Evolutionary conservation across 768 basidiomycete genomes (phyloP), one percentile per base, ranked within the genome.

Genomic region (Phallus indusiatus): DNA sequence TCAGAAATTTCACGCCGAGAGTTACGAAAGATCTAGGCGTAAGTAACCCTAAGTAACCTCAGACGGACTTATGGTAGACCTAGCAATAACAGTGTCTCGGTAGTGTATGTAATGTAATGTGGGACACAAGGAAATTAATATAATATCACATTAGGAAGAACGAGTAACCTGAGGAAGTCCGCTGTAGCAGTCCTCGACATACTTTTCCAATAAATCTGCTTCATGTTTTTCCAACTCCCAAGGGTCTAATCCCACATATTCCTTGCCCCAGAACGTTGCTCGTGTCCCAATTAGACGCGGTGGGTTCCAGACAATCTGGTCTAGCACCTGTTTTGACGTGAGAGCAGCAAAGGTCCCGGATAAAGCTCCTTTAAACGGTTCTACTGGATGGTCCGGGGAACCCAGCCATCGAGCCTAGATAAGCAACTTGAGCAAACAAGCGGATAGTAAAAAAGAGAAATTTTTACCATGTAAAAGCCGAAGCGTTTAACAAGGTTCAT

Each of bases 301-400:
- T 1, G 65, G 63, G 12, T 58, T 47, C 20, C 47, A 53, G 18
- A 57, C 14, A 34, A 16, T 59, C 34, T 61, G 33, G 21, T 60
- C 64, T 55, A 68, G 62, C 42, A 50, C 49, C 50, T 59, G 60
- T 35, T 56, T 56, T 2, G 83, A 80, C 16, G 78, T 78, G n/a
- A 93, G 78, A 0, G 79, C 72, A n/a, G 86, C 67, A 67, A 91
- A 81, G 5, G 85, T 81, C 1, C 81, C 76, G 7, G 86, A 77
- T 60, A 87, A 72, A 4, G 90, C 85, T 10, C 83, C 84, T 66
- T 84, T 84, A 71, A 77, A 80, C 7, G 82, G 68, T 0, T 68
- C 64, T 51, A 90, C 86, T 14, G 82, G 73, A 64, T 89, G 88
- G 65, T 86, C 72, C 1, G 75, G 74, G 2, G 88, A 90, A 57